phyloP scores from a whole-genome alignment of 1,284 basidiomycete species.

The Ganoderma multipileum region DNA sequence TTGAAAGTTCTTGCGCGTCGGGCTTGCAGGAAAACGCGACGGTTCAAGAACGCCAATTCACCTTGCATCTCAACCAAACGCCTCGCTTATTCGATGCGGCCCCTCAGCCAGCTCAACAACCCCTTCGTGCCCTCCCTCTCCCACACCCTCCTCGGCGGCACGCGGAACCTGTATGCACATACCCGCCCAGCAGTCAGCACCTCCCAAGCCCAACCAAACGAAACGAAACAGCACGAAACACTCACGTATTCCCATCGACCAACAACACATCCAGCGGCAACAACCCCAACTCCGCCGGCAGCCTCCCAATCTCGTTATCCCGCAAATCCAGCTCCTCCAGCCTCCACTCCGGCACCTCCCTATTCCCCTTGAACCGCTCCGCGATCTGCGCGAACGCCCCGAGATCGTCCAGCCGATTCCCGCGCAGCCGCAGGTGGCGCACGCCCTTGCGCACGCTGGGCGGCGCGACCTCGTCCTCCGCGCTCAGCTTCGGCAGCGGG shows the following conservation, averaged over 20 bases:
- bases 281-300: conserved; percentile 73
- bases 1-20: not conserved
- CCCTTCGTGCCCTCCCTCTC: conserved; percentile 86
- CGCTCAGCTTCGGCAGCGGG: conserved; percentile 9
- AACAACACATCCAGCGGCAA: conserved; percentile 79
- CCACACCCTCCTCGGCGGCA: conserved; percentile 81
- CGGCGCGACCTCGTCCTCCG: conserved; percentile 3
- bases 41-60: not conserved
- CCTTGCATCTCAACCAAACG: not conserved
- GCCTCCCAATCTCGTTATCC: conserved; percentile 76
- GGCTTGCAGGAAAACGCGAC: not conserved
- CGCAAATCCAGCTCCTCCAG: conserved; percentile 81
- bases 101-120: conserved; percentile 74
- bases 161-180: conserved; percentile 65
- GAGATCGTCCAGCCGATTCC: conserved; percentile 67
- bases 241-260: conserved; percentile 79
- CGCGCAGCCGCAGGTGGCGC: conserved; percentile 66
- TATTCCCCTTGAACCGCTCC: conserved; percentile 66
- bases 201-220: not conserved
- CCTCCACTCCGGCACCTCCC: conserved; percentile 68
- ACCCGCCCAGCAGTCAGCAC: not conserved
- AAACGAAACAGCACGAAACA: not conserved
- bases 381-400: conserved; percentile 68
- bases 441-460: conserved; percentile 54
- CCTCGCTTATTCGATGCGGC: conserved; percentile 61